Evolutionary conservation across 192 early-diverging fungal species (phyloP), one percentile per base, ranked within the genome.

Genomic region (Backusella psychrophila): DNA sequence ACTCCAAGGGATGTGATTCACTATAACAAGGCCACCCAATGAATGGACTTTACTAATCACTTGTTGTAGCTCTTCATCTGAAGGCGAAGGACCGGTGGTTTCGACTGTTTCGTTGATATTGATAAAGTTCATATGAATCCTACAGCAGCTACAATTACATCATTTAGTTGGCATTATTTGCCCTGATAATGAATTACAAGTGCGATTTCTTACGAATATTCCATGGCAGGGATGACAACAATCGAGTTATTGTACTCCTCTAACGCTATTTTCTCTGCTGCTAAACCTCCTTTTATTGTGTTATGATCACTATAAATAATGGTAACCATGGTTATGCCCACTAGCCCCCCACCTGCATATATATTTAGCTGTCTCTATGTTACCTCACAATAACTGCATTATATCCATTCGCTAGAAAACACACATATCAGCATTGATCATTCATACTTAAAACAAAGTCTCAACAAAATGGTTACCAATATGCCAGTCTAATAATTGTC

Each of bases 1-100:
- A 70, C 89, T 90, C 92, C 92, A 94, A 0, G 92, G 92, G 66
- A 94, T 91, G 75, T 94, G 92, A 80, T 94, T 94, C 3, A 92
- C 90, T 66, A 92, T 90, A 0, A 90, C 92, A 23, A 94, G 71
- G 0, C 92, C 92, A 39, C 92, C 92, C 14, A 92, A 67, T 59
- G 84, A 84, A 78, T 94, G 92, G 12, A 85, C 83, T 69, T 83
- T 82, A 33, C 81, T 75, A 53, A 94, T 94, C 0, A 87, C 90
- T 5, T 69, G 63, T 74, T 82, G 80, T 7, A 94, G 70, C 4
- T 92, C 86, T 36, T 90, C 82, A 66, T 94, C 89, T 41, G 85
- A 85, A 7, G 92, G 92, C 49, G 84, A 86, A 9, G 85, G 84
- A 17, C 82, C 80, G 7, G 78, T 82, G 33, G 77, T 73, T 9